Evolutionary conservation across 257 asterid species (phyloP).

Genomic region (Nicotiana noctiflora): DNA sequence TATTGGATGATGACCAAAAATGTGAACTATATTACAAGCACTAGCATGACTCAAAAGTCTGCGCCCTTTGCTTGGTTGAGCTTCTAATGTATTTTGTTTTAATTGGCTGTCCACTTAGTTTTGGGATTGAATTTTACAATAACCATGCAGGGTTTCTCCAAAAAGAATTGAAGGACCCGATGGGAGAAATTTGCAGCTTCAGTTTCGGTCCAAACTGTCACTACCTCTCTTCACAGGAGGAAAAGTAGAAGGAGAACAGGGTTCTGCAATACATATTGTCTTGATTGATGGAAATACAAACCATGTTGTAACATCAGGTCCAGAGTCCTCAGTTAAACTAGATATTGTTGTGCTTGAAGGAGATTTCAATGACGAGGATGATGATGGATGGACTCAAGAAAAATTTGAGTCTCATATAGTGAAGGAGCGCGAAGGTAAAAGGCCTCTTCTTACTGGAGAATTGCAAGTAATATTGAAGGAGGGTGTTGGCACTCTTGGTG

Average conservation of each 20-base stretch:
- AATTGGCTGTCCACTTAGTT: conserved; percentile 5
- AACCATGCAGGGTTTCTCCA: conserved; percentile 69
- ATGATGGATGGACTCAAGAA: conserved; percentile 76
- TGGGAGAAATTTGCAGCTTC: conserved; percentile 79
- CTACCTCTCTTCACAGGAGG: conserved; percentile 90
- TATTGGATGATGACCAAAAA: background rate
- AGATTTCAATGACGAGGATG: conserved; percentile 81
- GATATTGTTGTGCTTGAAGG: conserved; percentile 86
- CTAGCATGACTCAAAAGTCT: background rate
- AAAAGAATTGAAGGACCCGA: conserved; percentile 78
- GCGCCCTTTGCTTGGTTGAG: background rate
- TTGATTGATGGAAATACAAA: conserved; percentile 65
- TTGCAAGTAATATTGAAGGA: conserved; percentile 73
- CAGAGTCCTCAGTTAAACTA: conserved; percentile 65
- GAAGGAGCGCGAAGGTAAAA: conserved; percentile 87
- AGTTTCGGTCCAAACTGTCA: conserved; percentile 75
- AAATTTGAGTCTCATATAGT: conserved; percentile 81
- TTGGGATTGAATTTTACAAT: conserved; percentile 11
- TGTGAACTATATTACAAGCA: background rate
- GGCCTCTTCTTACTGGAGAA: conserved; percentile 88
- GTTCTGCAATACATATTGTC: conserved; percentile 67
- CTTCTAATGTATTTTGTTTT: background rate
- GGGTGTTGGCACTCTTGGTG: conserved; percentile 86
- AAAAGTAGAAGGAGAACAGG: conserved; percentile 87
- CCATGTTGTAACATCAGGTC: conserved; percentile 64